Base-by-base conservation (phyloP, 2,329 filamentous ascomycete genomes). In the Curvularia sp. region DNA sequence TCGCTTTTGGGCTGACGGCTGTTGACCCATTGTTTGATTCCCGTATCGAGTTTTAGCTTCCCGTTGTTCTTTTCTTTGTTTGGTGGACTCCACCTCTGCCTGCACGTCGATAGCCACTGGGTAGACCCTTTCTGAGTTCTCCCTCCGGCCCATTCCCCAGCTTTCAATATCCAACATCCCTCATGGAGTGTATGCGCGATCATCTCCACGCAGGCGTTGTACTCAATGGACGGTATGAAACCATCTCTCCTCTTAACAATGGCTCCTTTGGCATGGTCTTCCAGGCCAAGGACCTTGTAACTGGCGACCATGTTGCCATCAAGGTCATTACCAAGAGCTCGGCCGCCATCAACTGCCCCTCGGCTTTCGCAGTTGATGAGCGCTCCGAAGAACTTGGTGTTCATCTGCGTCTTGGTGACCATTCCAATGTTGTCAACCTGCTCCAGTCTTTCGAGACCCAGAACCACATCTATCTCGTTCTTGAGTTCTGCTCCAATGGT, bases 241-340 rank as follows among this genome's bases (percentile, higher is more conserved):
- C 93, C 55, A 85, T 97, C 74, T 91, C 93, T 68, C 93, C 95
- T 57, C 90, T 99, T 81, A 99, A 99, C 77, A 93, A 97, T 85
- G 95, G 95, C 70, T 98, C 95, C 55, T 99, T 98, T 75, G 95
- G 95, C 75, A 96, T 98, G 92, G 95, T 99, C 71, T 97, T 97
- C 80, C 89, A 93, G 80, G 95, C 94, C 59, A 89, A 85, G 76
- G 93, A 99, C 77, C 83, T 88, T 65, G 77, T 83, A 64, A 96
- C 91, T 60, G 86, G 88, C 68, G 84, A 95, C 59, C 85, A 87
- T 59, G 95, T 99, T 68, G 95, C 95, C 62, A 91, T 99, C 85
- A 99, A 99, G 82, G 97, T 94, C 78, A 82, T 98, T 77, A 93
- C 92, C 74, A 99, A 98, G 84, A 85, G 86, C 69, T 82, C 85